Evolutionary conservation across 352 stramenopile species (phyloP).

Genomic region (Phytophthora sp.): DNA sequence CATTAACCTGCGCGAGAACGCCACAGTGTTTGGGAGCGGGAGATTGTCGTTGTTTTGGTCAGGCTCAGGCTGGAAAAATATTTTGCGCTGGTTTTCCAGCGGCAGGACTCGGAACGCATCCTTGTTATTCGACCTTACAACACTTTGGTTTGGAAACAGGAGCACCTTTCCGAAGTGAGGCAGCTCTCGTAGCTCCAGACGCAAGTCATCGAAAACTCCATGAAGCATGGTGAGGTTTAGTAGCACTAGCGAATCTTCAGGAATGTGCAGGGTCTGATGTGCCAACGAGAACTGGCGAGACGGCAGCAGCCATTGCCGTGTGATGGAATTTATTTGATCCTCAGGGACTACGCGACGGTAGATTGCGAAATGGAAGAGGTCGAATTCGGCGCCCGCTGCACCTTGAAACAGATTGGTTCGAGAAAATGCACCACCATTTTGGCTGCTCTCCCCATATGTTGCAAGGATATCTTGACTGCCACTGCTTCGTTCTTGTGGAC

Average conservation of each 20-base stretch:
- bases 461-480: background rate
- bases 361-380: slow-evolving; percentile 78
- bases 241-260: slow-evolving; percentile 51
- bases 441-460: slow-evolving; percentile 1
- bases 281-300: slow-evolving; percentile 46
- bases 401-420: slow-evolving; percentile 42
- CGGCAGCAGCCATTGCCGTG: slow-evolving; percentile 44
- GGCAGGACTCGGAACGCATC: slow-evolving; percentile 50
- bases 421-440: slow-evolving; percentile 24
- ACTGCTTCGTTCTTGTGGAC: background rate
- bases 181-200: slow-evolving; percentile 50
- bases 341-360: slow-evolving; percentile 47
- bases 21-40: slow-evolving; percentile 36
- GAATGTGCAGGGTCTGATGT: slow-evolving; percentile 39
- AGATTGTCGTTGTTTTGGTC: slow-evolving; percentile 61
- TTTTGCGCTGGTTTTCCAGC: slow-evolving; percentile 48
- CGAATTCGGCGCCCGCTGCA: slow-evolving; percentile 55
- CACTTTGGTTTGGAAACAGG: slow-evolving; percentile 53
- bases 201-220: slow-evolving; percentile 67
- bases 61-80: slow-evolving; percentile 55
- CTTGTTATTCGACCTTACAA: slow-evolving; percentile 42
- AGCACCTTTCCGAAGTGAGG: slow-evolving; percentile 61
- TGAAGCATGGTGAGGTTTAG: slow-evolving; percentile 62
- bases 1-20: slow-evolving; percentile 38
- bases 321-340: slow-evolving; percentile 24